Evolutionary conservation across 1,139 yeast genomes (phyloP).

Genomic region (Zygosaccharomyces sapae): DNA sequence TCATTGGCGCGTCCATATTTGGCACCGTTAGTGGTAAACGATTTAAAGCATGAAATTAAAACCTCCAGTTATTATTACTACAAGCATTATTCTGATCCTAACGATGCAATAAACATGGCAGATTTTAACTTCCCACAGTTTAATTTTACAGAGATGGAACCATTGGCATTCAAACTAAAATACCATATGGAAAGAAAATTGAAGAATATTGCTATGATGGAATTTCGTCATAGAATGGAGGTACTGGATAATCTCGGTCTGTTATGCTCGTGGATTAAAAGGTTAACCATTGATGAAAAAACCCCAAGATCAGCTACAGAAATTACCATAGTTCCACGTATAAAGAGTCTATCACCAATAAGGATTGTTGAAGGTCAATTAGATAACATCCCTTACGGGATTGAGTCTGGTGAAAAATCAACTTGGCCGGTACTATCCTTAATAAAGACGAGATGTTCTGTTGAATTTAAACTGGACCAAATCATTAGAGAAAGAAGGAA

Average conservation of each 20-base stretch:
- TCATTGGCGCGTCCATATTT: slow-evolving; percentile 89
- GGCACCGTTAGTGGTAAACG: slow-evolving; percentile 83
- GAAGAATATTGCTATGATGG: slow-evolving; percentile 48
- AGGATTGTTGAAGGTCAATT: slow-evolving; percentile 48
- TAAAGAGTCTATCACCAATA: slow-evolving; percentile 71
- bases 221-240: slow-evolving; percentile 77
- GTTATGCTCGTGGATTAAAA: slow-evolving; percentile 62
- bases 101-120: slow-evolving; percentile 21
- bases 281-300: slow-evolving; percentile 83
- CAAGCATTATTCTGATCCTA: slow-evolving; percentile 33
- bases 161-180: slow-evolving; percentile 44
- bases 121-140: slow-evolving; percentile 33
- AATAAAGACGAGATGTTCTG: slow-evolving; percentile 81
- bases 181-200: slow-evolving; percentile 39
- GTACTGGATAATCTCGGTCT: slow-evolving; percentile 76
- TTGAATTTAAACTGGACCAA: slow-evolving; percentile 84
- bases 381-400: slow-evolving; percentile 85
- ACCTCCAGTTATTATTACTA: slow-evolving; percentile 37
- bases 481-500: slow-evolving; percentile 37
- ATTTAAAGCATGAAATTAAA: slow-evolving; percentile 59
- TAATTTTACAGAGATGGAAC: slow-evolving; percentile 41
- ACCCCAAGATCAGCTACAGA: slow-evolving; percentile 74
- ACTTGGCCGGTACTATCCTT: slow-evolving; percentile 91
- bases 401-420: slow-evolving; percentile 82
- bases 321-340: slow-evolving; percentile 85